Conservation (phyloP, 495 filamentous ascomycete genomes). For the Penicillium robsamsonii region DNA sequence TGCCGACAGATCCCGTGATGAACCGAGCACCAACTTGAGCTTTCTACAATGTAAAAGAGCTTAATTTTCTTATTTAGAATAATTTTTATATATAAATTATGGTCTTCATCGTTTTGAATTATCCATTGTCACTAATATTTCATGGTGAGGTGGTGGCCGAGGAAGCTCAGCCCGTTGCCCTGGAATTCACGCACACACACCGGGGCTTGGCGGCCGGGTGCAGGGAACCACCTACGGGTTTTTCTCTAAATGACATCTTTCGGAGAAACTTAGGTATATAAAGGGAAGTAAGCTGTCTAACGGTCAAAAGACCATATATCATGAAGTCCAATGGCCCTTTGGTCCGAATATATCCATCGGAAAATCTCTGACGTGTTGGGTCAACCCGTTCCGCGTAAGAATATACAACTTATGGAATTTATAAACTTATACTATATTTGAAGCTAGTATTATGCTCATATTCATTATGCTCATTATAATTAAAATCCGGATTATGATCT, state of each 20-base stretch:
- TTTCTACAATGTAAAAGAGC: conserved; percentile 1
- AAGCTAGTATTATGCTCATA: neutral
- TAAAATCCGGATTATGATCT: neutral
- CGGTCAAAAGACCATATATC: conserved; percentile 14
- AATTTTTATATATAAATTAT: conserved; percentile 6
- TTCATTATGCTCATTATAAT: neutral
- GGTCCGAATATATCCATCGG: conserved; percentile 19
- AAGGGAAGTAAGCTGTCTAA: too few species aligned
- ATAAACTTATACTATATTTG: neutral
- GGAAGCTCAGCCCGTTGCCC: conserved; percentile 21
- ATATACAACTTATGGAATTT: neutral
- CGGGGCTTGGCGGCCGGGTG: conserved; percentile 44
- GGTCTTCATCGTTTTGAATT: neutral
- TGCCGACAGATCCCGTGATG: conserved; percentile 51
- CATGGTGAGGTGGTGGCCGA: conserved; percentile 10
- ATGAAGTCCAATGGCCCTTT: conserved; percentile 11
- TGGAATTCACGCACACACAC: conserved; percentile 40
- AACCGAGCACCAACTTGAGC: conserved; percentile 33
- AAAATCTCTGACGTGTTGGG: conserved; percentile 42
- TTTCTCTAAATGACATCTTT: neutral
- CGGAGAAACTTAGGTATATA: neutral
- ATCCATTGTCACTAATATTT: conserved; percentile 5
- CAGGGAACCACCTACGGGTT: conserved; percentile 26
- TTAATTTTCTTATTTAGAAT: neutral
- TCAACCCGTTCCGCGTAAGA: conserved; percentile 15